Base-by-base conservation (phyloP, 352 stramenopile species). In the Pythium vanterpoolii region DNA sequence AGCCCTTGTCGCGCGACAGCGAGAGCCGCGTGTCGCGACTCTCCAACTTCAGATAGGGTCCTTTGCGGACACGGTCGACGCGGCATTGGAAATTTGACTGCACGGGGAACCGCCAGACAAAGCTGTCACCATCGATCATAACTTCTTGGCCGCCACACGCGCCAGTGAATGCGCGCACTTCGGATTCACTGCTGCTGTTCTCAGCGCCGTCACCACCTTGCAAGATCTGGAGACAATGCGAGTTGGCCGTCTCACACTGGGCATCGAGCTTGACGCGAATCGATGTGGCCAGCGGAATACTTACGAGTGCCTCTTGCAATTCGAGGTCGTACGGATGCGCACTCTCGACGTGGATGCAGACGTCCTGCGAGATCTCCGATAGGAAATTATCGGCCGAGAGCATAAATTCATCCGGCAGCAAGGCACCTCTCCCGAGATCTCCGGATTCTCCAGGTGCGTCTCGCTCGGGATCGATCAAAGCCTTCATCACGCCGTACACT, bases 81-180 rank as follows among this genome's bases (percentile, higher is more conserved):
- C 86, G 83, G 48, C 86, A 93, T 65, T 96, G 85, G 58, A 96
- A 96, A 59, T 96, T 94, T 2, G 84, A 93, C 45, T 93, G 86
- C 6, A 94, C 84, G 1, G 86, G 86, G 43, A 96, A 96, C 2
- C 86, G 71, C 86, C 86, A 96, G 3, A 93, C 83, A 38, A 96
- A 96, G 43, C 74, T 87, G 46, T 96, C 85, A 1, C 85, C 85
- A 40, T 91, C 81, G 62, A 96, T 90, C 47, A 79, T 96, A 10
- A 96, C 84, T 24, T 94, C 86, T 26, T 96, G 86, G 0, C 79
- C 82, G n/a, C 85, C 86, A 26, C 86, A 94, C 9, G 65, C 51
- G 1, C 86, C 84, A 0, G 86, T 94, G 68, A 94, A 96, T n/a
- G 86, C 86, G 28, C 85, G 72, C 26, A 94, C 73, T 65, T 96